Base-by-base conservation (phyloP, 1,139 yeast genomes). In the Arxiozyma telluris region DNA sequence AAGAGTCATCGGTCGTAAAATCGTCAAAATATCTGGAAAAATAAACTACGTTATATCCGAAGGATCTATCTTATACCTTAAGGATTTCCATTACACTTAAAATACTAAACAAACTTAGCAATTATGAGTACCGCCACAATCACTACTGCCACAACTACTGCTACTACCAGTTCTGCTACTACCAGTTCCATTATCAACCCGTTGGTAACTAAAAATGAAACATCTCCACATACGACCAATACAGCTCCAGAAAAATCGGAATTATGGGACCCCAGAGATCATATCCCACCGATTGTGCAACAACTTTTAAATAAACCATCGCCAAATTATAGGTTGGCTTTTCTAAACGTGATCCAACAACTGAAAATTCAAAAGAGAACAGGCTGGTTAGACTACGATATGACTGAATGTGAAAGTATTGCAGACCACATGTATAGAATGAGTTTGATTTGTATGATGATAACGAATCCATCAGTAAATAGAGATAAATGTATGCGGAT, bases 341-440 rank as follows among this genome's bases (percentile, higher is more conserved):
- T 93, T 65, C 76, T 89, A 57, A 89, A 89, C 65, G 81, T 91
- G 51, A 80, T 90, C 1, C 80, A 87, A 55, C 78, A 83, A 46
- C 76, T 93, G 63, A 93, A 93, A 71, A 76, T 83, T 5, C 95
- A 90, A 63, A 83, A 80, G 61, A 80, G 99, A 67, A 93, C 98
- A 0, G 99, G 99, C 3, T 93, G 99, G 99, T 71, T 93, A 41
- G 93, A 90, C 65, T 82, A 82, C 64, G 81, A 80, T 20, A 44
- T 56, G 18, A 41, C 15, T 18, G 69, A 71, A 8, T 80, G 84
- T 52, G 79, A 93, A 71, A 83, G 91, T 54, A 91, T 93, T 54
- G 79, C 93, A 20, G 98, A 94, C 21, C 99, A 93, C 70, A 93
- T 93, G 98, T 93, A 93, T 68, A 79, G 99, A 57, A 93, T 94